Evolutionary conservation across 176 grass and related monocot species (phyloP), one percentile per base, ranked within the genome.

Genomic region (Oryza longistaminata): DNA sequence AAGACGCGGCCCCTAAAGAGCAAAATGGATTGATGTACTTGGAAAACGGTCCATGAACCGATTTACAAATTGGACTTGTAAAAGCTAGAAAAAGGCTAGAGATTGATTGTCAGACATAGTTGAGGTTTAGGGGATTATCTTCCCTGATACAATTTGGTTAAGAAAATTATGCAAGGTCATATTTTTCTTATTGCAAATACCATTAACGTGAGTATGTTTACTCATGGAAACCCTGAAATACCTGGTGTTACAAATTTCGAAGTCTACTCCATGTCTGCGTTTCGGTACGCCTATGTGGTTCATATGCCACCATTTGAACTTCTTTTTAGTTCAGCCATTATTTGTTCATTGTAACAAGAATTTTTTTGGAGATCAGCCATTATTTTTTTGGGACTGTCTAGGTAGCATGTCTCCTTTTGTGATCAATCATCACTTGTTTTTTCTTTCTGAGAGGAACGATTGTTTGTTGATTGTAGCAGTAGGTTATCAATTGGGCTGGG

Each of bases 21-120:
- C 91, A 92, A 79, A 87, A 86, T 68, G 91, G 78, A 55, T 52
- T 95, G 70, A 81, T 87, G 15, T 92, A 87, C 62, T 48, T 98
- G 66, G 89, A 98, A 84, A 95, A 98, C 34, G 91, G 89, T 15
- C 66, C 42, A 43, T 43, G 42, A 40, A 40, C 39, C 39, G 39
- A 40, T 40, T 40, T 40, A 40, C 39, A 40, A 8, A 40, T 40
- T 40, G 39, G 39, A 40, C 39, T 7, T 40, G 17, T 35, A 72
- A 60, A 19, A 44, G 9, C 2, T 73, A 0, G 25, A 34, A 14
- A 42, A 13, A 5, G 13, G 29, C 53, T 64, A 25, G 17, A 39
- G 6, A 24, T 8, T 74, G 42, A 26, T 76, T 76, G 45, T 19
- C 79, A 70, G 17, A 60, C 49, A 27, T 33, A 69, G 78, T 29